Evolutionary conservation across 768 basidiomycete species (phyloP).

Genomic region (Suillus sp.): DNA sequence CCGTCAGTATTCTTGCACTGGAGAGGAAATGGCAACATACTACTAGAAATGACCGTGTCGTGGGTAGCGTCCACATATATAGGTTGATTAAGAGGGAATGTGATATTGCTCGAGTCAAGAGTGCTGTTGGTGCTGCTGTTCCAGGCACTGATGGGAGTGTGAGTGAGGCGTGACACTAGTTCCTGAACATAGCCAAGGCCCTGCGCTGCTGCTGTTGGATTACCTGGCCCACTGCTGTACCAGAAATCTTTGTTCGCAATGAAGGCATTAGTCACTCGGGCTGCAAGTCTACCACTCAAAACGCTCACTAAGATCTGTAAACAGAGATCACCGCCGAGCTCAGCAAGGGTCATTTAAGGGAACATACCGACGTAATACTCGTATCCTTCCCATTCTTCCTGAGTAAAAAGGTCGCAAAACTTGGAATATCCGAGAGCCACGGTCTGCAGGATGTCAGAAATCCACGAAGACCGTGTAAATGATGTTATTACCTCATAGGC

Average conservation of each 20-base stretch:
- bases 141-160: constrained; percentile 38
- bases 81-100: constrained; percentile 38
- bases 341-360: neutral
- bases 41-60: constrained; percentile 45
- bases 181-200: constrained; percentile 47
- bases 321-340: neutral
- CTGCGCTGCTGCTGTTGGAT: constrained; percentile 40
- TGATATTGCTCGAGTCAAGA: constrained; percentile 41
- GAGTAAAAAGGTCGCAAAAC: constrained; percentile 54
- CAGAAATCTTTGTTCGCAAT: constrained; percentile 23
- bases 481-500: constrained; percentile 39
- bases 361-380: constrained; percentile 41
- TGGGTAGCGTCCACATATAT: constrained; percentile 51
- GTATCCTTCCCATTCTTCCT: constrained; percentile 54
- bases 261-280: neutral
- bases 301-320: constrained; percentile 9
- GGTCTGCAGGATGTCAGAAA: constrained; percentile 31
- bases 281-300: constrained; percentile 19
- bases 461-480: neutral
- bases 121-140: constrained; percentile 51
- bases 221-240: constrained; percentile 46
- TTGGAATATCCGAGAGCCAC: constrained; percentile 51
- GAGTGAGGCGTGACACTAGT: constrained; percentile 43
- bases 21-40: constrained; percentile 20
- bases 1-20: neutral